Base-by-base conservation (phyloP, 179 eudicot genomes). In the Silene noctiflora region DNA sequence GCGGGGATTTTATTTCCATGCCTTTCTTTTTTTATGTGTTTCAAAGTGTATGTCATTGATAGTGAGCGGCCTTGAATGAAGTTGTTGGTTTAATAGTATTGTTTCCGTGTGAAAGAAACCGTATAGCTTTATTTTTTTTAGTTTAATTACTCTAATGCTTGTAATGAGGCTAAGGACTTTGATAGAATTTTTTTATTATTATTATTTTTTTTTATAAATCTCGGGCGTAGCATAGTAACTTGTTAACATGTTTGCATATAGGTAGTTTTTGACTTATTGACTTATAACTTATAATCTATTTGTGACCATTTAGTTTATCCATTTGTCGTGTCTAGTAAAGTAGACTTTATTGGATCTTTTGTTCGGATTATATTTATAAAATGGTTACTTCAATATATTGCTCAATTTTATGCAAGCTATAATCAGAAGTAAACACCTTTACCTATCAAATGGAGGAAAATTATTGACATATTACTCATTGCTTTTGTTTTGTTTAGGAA, bases 401-500 rank as follows among this genome's bases (percentile, higher is more conserved):
- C 29, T 19, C 11, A 19, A 9, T n/a, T 24, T 65, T 56, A 17
- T 39, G 11, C 10, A 22, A 27, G 55, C 48, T 72, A 8, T 67
- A 33, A 76, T 55, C 72, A 29, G 27, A 16, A 25, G 58, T 69
- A 16, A 13, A 31, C 33, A 13, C 29, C 58, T 51, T 51, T 51
- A 16, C 46, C 46, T 39, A 39, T 8, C 46, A 6, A 39, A 39
- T 39, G 58, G 58, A 51, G 58, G 58, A 51, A 51, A 12, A 2
- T 14, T 64, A 29, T 66, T 12, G 21, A 46, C 63, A 13, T 63
- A 4, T 59, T 1, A 4, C 73, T 85, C 66, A 72, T 13, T 11
- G 12, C 24, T 59, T 69, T 2, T 73, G 75, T 51, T 56, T 73
- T 77, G 20, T 81, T 72, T 78, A 96, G 99, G 98, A 96, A 89